Conservation (phyloP, 108 stramenopile species). For the Epithemia pelagica region DNA sequence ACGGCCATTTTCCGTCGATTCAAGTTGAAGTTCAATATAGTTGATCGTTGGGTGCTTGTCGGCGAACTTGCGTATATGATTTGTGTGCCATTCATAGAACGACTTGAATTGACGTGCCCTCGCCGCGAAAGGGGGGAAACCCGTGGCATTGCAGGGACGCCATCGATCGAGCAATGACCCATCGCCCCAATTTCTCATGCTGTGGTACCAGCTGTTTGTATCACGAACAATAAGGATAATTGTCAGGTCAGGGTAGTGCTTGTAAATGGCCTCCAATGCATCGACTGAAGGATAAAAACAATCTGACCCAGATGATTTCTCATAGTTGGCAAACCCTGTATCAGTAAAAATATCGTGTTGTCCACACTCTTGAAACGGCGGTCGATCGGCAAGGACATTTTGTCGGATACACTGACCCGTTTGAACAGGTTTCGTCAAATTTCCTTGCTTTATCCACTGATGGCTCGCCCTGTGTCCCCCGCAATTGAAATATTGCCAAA, state of each 20-base stretch:
- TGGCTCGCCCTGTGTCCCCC: conserved; percentile 1
- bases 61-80: conserved; percentile 45
- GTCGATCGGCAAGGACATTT: conserved; percentile 9
- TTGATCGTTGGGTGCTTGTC: conserved; percentile 36
- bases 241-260: conserved; percentile 14
- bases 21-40: conserved; percentile 42
- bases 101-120: conserved; percentile 1
- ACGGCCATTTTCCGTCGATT: conserved; percentile 22
- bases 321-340: conserved; percentile 4
- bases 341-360: conserved; percentile 12
- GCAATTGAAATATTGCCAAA: conserved; percentile 10
- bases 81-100: conserved; percentile 44
- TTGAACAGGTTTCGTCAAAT: neutral
- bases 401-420: conserved; percentile 7
- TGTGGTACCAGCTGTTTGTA: conserved; percentile 5
- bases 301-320: neutral
- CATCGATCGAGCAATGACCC: conserved; percentile 7
- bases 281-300: conserved; percentile 16
- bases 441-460: conserved; percentile 1
- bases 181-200: conserved; percentile 10
- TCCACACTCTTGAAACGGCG: conserved; percentile 12
- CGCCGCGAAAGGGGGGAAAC: neutral
- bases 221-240: conserved; percentile 9
- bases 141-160: neutral
- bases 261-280: conserved; percentile 7